Conservation (phyloP, 179 eudicot species). For the Actinidia polygama region DNA sequence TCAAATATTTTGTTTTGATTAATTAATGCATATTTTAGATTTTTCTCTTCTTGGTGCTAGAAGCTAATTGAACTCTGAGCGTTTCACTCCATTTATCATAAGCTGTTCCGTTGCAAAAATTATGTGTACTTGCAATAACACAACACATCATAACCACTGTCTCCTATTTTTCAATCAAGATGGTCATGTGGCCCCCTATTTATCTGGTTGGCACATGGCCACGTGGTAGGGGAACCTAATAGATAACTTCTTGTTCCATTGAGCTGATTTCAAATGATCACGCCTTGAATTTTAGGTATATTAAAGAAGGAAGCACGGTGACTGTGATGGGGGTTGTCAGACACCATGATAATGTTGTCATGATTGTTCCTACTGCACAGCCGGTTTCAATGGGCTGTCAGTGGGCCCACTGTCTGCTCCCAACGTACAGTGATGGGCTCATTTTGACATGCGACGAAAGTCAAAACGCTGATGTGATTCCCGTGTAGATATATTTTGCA, state of each 20-base stretch:
- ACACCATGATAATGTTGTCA: constrained; percentile 83
- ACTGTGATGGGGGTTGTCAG: constrained; percentile 91
- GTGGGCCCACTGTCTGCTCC: constrained; percentile 85
- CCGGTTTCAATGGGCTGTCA: constrained; percentile 77
- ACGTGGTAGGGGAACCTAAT: background rate
- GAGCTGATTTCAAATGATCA: background rate
- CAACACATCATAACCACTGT: constrained; percentile 48
- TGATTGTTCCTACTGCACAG: constrained; percentile 89
- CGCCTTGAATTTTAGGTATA: constrained; percentile 49
- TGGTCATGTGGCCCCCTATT: background rate
- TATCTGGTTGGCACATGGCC: constrained; percentile 9
- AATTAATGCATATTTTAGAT: background rate
- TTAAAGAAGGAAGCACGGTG: constrained; percentile 11
- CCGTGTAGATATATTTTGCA: constrained; percentile 55
- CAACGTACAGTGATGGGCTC: constrained; percentile 79
- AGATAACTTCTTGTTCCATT: background rate
- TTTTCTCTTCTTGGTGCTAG: background rate
- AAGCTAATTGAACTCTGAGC: no score
- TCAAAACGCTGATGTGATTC: constrained; percentile 78
- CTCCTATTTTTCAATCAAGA: constrained; percentile 38
- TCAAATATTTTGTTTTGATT: background rate
- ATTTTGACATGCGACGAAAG: constrained; percentile 78
- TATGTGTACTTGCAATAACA: no score
- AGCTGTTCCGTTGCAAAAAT: background rate
- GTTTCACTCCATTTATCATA: background rate